Base-by-base conservation (phyloP, 2,329 filamentous ascomycete species). In the Pseudogymnoascus sp. region DNA sequence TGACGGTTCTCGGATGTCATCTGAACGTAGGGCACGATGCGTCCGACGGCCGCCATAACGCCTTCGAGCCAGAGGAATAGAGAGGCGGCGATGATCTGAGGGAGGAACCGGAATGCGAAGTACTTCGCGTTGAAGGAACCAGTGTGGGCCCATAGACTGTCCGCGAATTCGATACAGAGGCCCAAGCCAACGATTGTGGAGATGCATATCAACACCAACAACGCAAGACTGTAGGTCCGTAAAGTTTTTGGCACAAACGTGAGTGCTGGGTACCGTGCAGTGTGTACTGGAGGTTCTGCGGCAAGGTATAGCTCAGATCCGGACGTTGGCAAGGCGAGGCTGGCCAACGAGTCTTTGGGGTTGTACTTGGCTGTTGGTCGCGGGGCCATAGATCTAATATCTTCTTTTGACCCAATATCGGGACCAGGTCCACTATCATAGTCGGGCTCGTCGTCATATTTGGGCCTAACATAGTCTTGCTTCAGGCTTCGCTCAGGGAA, bases 51-150 rank as follows among this genome's bases (percentile, higher is more conserved):
- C 1, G 83, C 81, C 68, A 91, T 83, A 40, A 96, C 79, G 68
- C 86, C 84, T 70, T 96, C 87, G 0, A 90, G 82, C 80, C 90
- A 96, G 5, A 97, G 74, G 54, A 95, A 80, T 37, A 96, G 77
- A 11, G 87, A 68, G 18, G 86, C 85, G 0, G 87, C 90, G 12
- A 96, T 72, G 0, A 96, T 77, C 64, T 92, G 91, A 1, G 93
- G 93, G 1, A 97, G 77, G 67, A 96, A 90, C 66, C 91, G 84
- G 74, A 96, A 95, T 57, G 96, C 75, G 73, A 97, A 96, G 75
- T 96, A 96, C 67, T 86, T 82, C 7, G 81, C 81, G 60, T 87
- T 88, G 66, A 89, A 88, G 64, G 91, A 87, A 31, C 77, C 79
- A 54, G 81, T 81, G 36, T 78, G 77, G 0, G 91, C 91, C 8